These are phyloP conservation scores for Neopestalotiopsis rosae DNA, from an alignment of 2,329 filamentous ascomycete species.

Conservation along the genomic window DNA sequence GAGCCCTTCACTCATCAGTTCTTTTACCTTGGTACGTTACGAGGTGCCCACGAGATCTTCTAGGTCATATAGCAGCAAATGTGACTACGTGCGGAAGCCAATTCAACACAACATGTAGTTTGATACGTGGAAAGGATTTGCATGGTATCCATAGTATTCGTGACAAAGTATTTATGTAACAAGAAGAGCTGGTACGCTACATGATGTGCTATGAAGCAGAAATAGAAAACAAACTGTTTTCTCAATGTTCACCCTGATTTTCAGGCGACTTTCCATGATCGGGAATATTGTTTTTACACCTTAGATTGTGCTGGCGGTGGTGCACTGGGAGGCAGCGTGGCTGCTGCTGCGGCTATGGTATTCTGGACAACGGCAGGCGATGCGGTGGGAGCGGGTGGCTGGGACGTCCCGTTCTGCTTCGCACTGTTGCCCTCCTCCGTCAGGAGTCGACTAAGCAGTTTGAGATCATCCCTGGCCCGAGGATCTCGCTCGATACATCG, in stretches of 20 bases:
- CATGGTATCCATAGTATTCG: constrained; percentile 9
- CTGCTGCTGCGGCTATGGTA: constrained; percentile 34
- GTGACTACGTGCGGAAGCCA: not conserved
- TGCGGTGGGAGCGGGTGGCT: constrained; percentile 23
- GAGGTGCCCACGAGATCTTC: no score
- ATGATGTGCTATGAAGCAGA: not conserved
- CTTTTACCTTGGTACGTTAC: no score
- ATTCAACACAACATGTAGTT: not conserved
- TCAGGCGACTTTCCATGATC: not conserved
- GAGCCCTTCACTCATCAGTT: no score
- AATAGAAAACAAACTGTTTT: not conserved
- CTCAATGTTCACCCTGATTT: not conserved
- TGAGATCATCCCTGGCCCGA: constrained; percentile 66
- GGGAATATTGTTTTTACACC: constrained; percentile 6
- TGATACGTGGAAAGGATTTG: not conserved
- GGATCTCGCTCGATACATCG: constrained; percentile 71
- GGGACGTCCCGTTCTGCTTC: constrained; percentile 28
- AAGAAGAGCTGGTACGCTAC: not conserved
- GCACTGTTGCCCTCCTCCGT: constrained; percentile 51
- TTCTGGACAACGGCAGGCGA: constrained; percentile 37
- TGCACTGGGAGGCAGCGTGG: constrained; percentile 25
- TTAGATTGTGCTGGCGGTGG: constrained; percentile 30
- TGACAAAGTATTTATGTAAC: not conserved
- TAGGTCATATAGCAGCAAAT: no score
- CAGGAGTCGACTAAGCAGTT: constrained; percentile 59